A percentile compares a stretch with the other conserved stretches of the same genome.
Conservation (phyloP, 2,329 filamentous ascomycete genomes). For the Aspergillus proliferans region DNA sequence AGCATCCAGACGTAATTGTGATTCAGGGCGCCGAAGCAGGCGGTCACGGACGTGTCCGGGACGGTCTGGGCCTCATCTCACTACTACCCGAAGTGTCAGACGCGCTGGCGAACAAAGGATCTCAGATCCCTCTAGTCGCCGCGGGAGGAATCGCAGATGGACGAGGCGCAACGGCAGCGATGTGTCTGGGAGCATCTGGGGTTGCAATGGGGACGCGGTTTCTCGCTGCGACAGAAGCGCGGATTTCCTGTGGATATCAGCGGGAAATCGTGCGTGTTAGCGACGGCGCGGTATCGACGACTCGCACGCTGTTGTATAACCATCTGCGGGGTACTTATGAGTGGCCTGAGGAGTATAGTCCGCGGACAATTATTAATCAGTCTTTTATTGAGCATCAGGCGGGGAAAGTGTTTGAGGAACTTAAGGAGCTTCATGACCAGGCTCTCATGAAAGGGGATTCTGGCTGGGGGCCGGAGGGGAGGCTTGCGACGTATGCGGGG, state of each 20-base stretch:
- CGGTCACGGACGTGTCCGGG: conserved; percentile 46
- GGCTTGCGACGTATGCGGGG: conserved; percentile 47
- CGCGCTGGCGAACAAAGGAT: conserved; percentile 20
- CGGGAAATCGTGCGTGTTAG: conserved; percentile 45
- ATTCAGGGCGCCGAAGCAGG: conserved; percentile 52
- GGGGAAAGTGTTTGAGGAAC: conserved; percentile 41
- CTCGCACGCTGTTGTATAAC: conserved; percentile 50
- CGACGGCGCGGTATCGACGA: conserved; percentile 50
- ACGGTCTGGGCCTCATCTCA: conserved; percentile 44
- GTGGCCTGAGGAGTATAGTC: conserved; percentile 56
- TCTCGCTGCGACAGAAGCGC: conserved; percentile 49
- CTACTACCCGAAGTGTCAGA: conserved; percentile 50
- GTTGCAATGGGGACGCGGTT: conserved; percentile 60
- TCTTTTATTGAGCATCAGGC: conserved; percentile 19
- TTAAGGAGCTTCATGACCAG: conserved; percentile 41
- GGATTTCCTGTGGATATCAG: conserved; percentile 48
- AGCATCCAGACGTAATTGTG: conserved; percentile 48
- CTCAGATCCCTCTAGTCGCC: conserved; percentile 43
- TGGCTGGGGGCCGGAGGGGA: conserved; percentile 45
- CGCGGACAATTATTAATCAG: conserved; percentile 35
- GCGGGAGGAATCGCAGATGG: conserved; percentile 52
- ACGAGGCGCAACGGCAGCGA: conserved; percentile 44
- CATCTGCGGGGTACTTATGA: conserved; percentile 50
- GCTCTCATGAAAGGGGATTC: conserved; percentile 35
- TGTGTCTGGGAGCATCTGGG: conserved; percentile 50